Evolutionary conservation across 805 yeast genomes (phyloP).

Genomic region (Yamadazyma philogaea): DNA sequence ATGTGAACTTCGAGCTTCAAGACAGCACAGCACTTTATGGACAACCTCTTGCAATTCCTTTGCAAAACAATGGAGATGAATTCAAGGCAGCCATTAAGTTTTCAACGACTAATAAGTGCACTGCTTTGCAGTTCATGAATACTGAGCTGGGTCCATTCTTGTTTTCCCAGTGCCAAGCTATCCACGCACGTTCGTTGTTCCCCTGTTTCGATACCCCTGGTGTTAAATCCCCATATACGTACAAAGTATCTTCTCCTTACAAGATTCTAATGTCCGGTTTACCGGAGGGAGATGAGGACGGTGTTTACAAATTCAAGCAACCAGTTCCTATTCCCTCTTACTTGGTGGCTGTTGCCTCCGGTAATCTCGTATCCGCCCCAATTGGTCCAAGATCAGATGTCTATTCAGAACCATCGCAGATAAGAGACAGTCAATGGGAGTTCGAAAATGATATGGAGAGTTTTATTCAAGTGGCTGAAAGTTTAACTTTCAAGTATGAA

Average conservation of each 20-base stretch:
- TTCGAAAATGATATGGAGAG: constrained; percentile 35
- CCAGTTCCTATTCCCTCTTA: constrained; percentile 36
- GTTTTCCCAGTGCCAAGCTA: constrained; percentile 36
- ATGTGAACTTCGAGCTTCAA: constrained; percentile 10
- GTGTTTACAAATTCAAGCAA: constrained; percentile 26
- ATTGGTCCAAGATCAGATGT: constrained; percentile 35
- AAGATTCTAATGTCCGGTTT: constrained; percentile 30
- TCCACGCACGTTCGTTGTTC: constrained; percentile 34
- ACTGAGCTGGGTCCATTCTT: constrained; percentile 34
- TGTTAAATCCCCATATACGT: constrained; percentile 26
- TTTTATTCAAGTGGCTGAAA: constrained; percentile 33
- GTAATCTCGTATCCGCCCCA: constrained; percentile 26
- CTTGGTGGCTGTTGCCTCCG: constrained; percentile 33
- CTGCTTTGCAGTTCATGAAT: constrained; percentile 34
- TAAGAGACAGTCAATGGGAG: constrained; percentile 32
- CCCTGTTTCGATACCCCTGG: constrained; percentile 39
- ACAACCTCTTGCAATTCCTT: constrained; percentile 20
- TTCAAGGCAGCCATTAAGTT: constrained; percentile 20
- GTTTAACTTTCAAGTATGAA: constrained; percentile 31
- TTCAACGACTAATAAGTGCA: constrained; percentile 29
- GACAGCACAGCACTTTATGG: constrained; percentile 22
- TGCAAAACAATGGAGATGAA: constrained; percentile 3
- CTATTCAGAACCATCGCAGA: constrained; percentile 25
- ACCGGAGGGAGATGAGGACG: constrained; percentile 16
- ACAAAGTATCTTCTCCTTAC: constrained; percentile 25